Base-by-base conservation (phyloP, 345 rosid species). In the Rubroshorea leprosula region DNA sequence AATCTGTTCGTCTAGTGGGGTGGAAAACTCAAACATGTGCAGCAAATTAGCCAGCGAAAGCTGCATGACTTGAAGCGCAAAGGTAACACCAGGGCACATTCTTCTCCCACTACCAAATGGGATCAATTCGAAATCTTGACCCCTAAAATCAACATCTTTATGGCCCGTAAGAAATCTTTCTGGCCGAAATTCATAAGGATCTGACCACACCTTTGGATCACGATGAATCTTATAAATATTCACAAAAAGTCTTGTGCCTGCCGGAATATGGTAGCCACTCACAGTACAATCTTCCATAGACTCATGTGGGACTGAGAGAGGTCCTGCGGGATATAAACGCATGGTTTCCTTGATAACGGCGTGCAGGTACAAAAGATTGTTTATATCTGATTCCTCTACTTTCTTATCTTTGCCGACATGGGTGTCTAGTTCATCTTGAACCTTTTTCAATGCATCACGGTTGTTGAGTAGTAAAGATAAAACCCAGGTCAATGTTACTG, bases 21-120 rank as follows among this genome's bases (percentile, higher is more conserved):
- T 54, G 5, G 20, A 8, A 22, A 71, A 11, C 0, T 79, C 72
- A 48, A 76, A 76, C 12, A 55, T 67, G 0, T 77, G 81, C 1
- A 76, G 50, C 60, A 79, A 59, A 19, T 55, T 41, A 6, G 80
- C 76, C 1, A 79, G 50, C 0, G 72, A 23, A 3, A 76, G 47
- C 6, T 64, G 65, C 58, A 73, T n/a, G 35, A 73, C 45, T 48
- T 70, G 74, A 29, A 68, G 41, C 2, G 76, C 78, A 20, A 73
- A 56, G 8, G 69, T 55, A 11, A 62, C 35, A 1, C 74, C 78
- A 0, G 76, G 78, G 41, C 84, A 79, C 21, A 67, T 59, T 39
- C 84, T 71, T 20, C 84, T 65, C 0, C 78, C 76, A 0, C 68
- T 49, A 11, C 81, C 61, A 21, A 79, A 76, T 0, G 84, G 81